Evolutionary conservation across 495 filamentous ascomycete genomes (phyloP).

Genomic region (Neurospora sp.): DNA sequence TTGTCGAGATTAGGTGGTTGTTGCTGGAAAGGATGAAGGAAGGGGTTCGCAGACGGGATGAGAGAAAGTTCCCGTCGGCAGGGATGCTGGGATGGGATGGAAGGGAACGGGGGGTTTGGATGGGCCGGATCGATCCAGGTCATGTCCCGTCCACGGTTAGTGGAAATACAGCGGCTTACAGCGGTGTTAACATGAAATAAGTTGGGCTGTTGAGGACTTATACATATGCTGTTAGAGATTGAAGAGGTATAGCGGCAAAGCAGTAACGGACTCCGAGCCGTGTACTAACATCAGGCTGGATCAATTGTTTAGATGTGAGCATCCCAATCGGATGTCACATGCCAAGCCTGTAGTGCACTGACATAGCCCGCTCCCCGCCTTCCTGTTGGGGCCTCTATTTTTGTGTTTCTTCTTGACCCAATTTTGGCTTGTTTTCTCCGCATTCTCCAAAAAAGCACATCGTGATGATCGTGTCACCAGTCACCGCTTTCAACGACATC

Average conservation of each 20-base stretch:
- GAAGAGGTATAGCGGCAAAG: fast-evolving
- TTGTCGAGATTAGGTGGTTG: background rate
- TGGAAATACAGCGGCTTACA: background rate
- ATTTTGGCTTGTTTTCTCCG: background rate
- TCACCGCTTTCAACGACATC: background rate
- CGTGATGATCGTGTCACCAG: background rate
- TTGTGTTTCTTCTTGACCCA: background rate
- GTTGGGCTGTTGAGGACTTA: background rate
- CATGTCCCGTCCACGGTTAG: background rate
- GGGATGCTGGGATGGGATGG: background rate
- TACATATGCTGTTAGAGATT: background rate
- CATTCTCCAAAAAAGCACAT: background rate
- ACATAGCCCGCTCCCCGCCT: background rate
- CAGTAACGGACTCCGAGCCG: background rate
- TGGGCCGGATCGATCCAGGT: too few relatives aligned
- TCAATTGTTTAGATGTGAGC: background rate
- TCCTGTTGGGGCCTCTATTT: background rate
- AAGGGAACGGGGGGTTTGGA: too few relatives aligned
- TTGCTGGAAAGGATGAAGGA: background rate
- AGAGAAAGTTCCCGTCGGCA: background rate
- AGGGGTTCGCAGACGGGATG: background rate
- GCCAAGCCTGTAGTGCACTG: background rate
- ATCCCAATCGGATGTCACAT: background rate
- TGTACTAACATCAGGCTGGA: background rate
- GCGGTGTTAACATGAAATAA: background rate